phyloP scores from a whole-genome alignment of 768 basidiomycete genomes.

The Neoboletus brunneissimus region DNA sequence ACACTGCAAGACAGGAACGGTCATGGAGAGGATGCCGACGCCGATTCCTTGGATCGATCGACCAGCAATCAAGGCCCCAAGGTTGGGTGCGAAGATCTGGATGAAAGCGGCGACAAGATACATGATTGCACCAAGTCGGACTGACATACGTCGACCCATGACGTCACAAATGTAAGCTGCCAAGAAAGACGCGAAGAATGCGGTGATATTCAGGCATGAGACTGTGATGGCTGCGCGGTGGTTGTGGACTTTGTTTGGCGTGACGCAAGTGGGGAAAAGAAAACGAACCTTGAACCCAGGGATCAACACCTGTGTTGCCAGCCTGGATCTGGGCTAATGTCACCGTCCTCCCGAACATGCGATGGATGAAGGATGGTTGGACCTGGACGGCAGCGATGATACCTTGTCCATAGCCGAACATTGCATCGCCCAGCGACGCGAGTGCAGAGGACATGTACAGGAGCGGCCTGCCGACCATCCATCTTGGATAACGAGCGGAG shows the following conservation, averaged over 20 bases:
- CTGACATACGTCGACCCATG: slow-evolving; percentile 49
- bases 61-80: slow-evolving; percentile 39
- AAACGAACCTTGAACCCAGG: slow-evolving; percentile 44
- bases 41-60: slow-evolving; percentile 48
- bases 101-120: slow-evolving; percentile 50
- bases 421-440: slow-evolving; percentile 55
- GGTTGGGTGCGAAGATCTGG: slow-evolving; percentile 48
- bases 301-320: slow-evolving; percentile 43
- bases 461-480: slow-evolving; percentile 49
- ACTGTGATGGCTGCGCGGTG: slow-evolving; percentile 43
- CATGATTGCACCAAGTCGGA: slow-evolving; percentile 48
- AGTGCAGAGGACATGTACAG: slow-evolving; percentile 51
- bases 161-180: slow-evolving; percentile 51
- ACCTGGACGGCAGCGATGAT: slow-evolving; percentile 51
- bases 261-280: background rate
- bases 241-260: background rate
- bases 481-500: slow-evolving; percentile 47
- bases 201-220: slow-evolving; percentile 49
- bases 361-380: slow-evolving; percentile 49
- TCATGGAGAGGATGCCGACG: slow-evolving; percentile 51
- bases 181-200: slow-evolving; percentile 42
- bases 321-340: slow-evolving; percentile 44
- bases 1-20: slow-evolving; percentile 48
- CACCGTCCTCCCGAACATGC: slow-evolving; percentile 47
- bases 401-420: slow-evolving; percentile 56